Percentiles rank a stretch among this genome's conserved stretches.
Evolutionary conservation across 495 filamentous ascomycete genomes (phyloP).

Genomic region (Aspergillus conjunctus): DNA sequence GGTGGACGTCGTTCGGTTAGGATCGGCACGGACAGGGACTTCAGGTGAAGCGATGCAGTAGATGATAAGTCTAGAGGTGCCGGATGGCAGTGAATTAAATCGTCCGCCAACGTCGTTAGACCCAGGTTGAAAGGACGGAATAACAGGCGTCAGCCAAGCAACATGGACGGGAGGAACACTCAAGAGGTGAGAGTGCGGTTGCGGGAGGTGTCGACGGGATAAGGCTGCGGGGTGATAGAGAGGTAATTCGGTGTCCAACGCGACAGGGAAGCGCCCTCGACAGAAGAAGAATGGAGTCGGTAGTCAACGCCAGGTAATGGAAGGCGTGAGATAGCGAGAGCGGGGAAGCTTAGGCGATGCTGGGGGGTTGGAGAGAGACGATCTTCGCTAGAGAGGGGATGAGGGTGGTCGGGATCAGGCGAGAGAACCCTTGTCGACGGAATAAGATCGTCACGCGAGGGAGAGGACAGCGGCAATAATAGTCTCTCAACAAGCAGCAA

Average conservation of each 20-base stretch:
- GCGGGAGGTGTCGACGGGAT: neutral
- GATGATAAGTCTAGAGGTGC: neutral
- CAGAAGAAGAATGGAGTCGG: neutral
- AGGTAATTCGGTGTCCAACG: neutral
- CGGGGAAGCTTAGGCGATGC: slow-evolving; percentile 24
- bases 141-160: slow-evolving; percentile 15
- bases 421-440: neutral
- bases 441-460: neutral
- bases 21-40: slow-evolving; percentile 4
- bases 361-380: slow-evolving; percentile 9
- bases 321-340: slow-evolving; percentile 17
- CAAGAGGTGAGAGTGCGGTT: slow-evolving; percentile 4
- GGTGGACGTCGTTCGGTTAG: slow-evolving; percentile 26
- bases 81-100: neutral
- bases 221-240: neutral
- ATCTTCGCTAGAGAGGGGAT: neutral
- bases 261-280: neutral
- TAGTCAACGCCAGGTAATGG: slow-evolving; percentile 13
- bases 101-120: neutral
- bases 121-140: slow-evolving; percentile 7
- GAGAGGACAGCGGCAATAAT: slow-evolving; percentile 1
- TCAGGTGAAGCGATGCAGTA: neutral
- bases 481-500: neutral
- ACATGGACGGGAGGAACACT: slow-evolving; percentile 20
- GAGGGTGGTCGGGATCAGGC: slow-evolving; percentile 6